Conservation (phyloP, 2,329 filamentous ascomycete genomes). For the Fusarium acutatum region DNA sequence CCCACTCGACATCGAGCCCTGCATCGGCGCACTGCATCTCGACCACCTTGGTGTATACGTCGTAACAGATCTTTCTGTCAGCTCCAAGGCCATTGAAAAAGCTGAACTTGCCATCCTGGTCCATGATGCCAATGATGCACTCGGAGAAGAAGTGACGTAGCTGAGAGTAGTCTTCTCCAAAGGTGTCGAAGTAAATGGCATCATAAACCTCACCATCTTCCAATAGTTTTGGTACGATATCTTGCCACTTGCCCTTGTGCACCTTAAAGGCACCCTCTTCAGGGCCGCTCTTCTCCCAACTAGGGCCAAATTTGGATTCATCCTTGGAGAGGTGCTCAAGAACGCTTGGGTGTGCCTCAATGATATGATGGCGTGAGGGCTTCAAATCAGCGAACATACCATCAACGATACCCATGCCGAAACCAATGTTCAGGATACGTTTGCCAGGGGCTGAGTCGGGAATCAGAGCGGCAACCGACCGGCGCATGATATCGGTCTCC, state of each 20-base stretch:
- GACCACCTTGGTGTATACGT: conserved; percentile 91
- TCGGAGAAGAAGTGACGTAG: conserved; percentile 89
- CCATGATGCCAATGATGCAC: conserved; percentile 81
- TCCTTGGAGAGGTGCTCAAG: conserved; percentile 67
- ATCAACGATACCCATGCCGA: conserved; percentile 92
- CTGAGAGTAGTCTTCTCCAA: conserved; percentile 91
- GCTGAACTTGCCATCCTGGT: conserved; percentile 77
- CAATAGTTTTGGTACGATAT: conserved; percentile 74
- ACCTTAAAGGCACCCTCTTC: conserved; percentile 76
- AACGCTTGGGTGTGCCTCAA: conserved; percentile 85
- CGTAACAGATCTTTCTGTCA: conserved; percentile 91
- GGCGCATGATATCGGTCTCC: conserved; percentile 87
- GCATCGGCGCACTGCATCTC: conserved; percentile 92
- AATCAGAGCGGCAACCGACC: conserved; percentile 74
- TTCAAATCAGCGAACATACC: conserved; percentile 74
- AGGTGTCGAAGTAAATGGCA: conserved; percentile 97
- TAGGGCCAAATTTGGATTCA: conserved; percentile 60
- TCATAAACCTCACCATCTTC: conserved; percentile 77
- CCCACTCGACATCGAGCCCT: conserved; percentile 89
- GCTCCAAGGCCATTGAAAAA: conserved; percentile 94
- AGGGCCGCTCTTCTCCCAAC: conserved; percentile 64
- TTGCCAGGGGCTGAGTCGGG: conserved; percentile 59
- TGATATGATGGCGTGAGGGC: conserved; percentile 79
- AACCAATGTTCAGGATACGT: conserved; percentile 84
- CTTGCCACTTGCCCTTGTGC: conserved; percentile 78